These are phyloP conservation scores for Cucurbita pepo DNA, from an alignment of 306 rosid genomes.

Conservation along the genomic window DNA sequence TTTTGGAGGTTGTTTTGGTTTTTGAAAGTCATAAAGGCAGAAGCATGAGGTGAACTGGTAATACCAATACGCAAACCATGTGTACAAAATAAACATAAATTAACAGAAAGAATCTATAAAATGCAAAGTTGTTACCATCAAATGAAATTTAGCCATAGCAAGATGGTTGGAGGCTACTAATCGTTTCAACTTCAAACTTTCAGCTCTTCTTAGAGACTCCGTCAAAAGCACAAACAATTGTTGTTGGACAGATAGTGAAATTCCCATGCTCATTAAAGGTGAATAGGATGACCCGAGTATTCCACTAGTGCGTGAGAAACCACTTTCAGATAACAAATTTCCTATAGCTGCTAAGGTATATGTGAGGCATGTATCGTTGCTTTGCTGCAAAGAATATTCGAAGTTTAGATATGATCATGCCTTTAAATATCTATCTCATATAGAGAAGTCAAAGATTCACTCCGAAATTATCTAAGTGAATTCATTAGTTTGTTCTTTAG, in stretches of 20 bases:
- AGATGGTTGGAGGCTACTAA: constrained; percentile 92
- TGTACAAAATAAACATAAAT: background rate
- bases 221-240: constrained; percentile 83
- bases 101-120: background rate
- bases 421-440: background rate
- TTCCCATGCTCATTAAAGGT: constrained; percentile 68
- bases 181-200: constrained; percentile 68
- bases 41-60: background rate
- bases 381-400: constrained; percentile 53
- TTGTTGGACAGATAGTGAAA: constrained; percentile 80
- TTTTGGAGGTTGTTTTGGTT: background rate
- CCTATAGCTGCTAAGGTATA: constrained; percentile 88
- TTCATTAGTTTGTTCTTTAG: background rate
- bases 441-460: background rate
- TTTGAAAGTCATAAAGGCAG: background rate
- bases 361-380: constrained; percentile 85
- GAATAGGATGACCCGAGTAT: constrained; percentile 80
- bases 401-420: background rate
- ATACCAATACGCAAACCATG: background rate
- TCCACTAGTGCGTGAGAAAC: constrained; percentile 77
- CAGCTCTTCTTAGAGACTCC: constrained; percentile 92
- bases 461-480: background rate
- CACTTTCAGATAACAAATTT: constrained; percentile 86
- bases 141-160: constrained; percentile 83
- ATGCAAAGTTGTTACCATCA: constrained; percentile 41